Percentiles rank a stretch among this genome's conserved stretches.
Evolutionary conservation across 495 filamentous ascomycete species (phyloP).

Genomic region (Penicillium ucsense): DNA sequence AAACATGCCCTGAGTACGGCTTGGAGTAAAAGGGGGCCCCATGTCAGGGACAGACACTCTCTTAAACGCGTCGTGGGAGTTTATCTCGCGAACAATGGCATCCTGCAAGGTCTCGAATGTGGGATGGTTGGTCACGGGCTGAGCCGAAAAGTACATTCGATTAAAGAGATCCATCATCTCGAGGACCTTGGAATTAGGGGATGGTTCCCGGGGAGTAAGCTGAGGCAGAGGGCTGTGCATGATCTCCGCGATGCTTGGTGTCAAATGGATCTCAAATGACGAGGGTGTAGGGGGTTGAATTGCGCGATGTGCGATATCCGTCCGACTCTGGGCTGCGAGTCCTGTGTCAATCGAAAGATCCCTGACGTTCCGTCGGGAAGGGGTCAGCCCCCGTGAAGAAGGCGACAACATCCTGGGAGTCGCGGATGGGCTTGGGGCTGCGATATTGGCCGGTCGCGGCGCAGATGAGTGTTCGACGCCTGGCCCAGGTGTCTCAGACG

Average conservation of each 20-base stretch:
- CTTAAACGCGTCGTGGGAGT: constrained; percentile 39
- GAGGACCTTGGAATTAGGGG: constrained; percentile 22
- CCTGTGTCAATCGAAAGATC: constrained; percentile 37
- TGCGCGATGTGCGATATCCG: constrained; percentile 29
- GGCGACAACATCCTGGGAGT: constrained; percentile 9
- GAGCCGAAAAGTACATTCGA: constrained; percentile 26
- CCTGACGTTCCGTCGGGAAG: constrained; percentile 29
- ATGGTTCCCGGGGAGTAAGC: constrained; percentile 13
- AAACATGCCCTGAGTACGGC: constrained; percentile 17
- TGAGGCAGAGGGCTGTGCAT: constrained; percentile 33
- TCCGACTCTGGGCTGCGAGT: constrained; percentile 21
- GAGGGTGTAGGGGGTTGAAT: constrained; percentile 36
- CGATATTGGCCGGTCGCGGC: constrained; percentile 3
- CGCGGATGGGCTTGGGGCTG: constrained; percentile 8
- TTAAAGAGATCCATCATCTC: constrained; percentile 39
- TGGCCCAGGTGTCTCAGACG: neutral
- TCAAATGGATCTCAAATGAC: constrained; percentile 13
- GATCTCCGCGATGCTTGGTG: constrained; percentile 37
- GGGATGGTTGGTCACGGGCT: constrained; percentile 23
- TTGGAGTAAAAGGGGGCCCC: constrained; percentile 31
- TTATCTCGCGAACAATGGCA: constrained; percentile 39
- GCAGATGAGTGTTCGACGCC: constrained; percentile 2
- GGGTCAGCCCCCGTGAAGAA: constrained; percentile 5
- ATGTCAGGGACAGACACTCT: constrained; percentile 26
- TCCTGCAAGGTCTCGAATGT: constrained; percentile 38